Evolutionary conservation across 2,329 filamentous ascomycete genomes (phyloP).

Genomic region (Paecilomyces variotii): DNA sequence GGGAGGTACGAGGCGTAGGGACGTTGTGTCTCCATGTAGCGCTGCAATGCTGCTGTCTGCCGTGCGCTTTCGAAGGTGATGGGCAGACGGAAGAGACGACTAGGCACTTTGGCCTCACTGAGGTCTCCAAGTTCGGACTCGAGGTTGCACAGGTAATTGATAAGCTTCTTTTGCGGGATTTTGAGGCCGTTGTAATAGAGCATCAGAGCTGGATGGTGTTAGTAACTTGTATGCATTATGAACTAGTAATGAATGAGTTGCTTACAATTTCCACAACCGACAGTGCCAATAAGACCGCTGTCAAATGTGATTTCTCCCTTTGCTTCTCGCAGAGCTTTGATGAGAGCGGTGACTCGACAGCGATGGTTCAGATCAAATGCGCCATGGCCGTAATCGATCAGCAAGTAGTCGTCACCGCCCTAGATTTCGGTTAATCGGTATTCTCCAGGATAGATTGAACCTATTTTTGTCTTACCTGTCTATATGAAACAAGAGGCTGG

Average conservation of each 20-base stretch:
- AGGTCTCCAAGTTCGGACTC: constrained; percentile 35
- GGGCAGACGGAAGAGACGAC: constrained; percentile 38
- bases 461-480: constrained; percentile 21
- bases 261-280: constrained; percentile 41
- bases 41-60: constrained; percentile 45
- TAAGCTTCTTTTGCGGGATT: constrained; percentile 29
- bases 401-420: constrained; percentile 44
- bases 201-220: constrained; percentile 27
- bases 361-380: constrained; percentile 50
- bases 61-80: constrained; percentile 33
- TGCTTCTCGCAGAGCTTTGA: constrained; percentile 36
- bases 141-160: constrained; percentile 28
- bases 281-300: constrained; percentile 41
- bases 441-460: neutral
- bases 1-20: constrained; percentile 55
- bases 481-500: constrained; percentile 34
- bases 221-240: neutral
- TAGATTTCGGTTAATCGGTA: constrained; percentile 25
- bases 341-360: constrained; percentile 47
- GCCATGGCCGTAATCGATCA: constrained; percentile 52
- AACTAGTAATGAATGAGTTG: neutral
- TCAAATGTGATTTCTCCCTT: constrained; percentile 29
- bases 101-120: constrained; percentile 33
- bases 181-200: constrained; percentile 40
- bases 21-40: constrained; percentile 56